Conservation (phyloP, 345 rosid species). For the Kandelia obovata region DNA sequence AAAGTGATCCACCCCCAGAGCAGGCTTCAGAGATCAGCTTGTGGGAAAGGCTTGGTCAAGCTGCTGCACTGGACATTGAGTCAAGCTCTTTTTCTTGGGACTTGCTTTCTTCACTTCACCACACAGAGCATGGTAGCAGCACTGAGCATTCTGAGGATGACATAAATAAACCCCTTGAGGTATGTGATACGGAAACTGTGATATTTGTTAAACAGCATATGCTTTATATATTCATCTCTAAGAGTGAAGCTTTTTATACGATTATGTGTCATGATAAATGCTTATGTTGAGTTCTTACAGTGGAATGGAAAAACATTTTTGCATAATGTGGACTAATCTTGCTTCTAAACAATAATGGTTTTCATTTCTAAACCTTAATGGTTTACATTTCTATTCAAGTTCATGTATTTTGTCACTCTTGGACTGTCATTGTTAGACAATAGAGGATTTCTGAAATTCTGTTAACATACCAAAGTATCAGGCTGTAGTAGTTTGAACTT, state of each 20-base stretch:
- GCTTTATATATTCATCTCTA: background rate
- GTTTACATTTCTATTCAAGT: too few species aligned
- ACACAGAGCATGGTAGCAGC: conserved; percentile 86
- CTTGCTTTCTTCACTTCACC: conserved; percentile 93
- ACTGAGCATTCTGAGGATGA: conserved; percentile 87
- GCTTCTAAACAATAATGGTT: background rate
- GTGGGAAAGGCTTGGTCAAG: conserved; percentile 95
- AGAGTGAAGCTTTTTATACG: too few species aligned
- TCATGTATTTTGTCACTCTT: too few species aligned
- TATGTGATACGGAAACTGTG: conserved; percentile 21
- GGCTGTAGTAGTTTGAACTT: conserved; percentile 4
- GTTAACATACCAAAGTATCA: background rate
- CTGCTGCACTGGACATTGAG: conserved; percentile 62
- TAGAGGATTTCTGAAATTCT: background rate
- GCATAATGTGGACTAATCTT: too few species aligned
- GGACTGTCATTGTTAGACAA: background rate
- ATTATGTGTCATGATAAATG: too few species aligned
- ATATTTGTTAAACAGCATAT: conserved; percentile 5
- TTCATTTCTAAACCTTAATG: too few species aligned
- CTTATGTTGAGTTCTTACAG: background rate
- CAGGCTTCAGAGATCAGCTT: conserved; percentile 57
- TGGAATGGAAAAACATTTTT: background rate
- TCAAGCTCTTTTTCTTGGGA: conserved; percentile 75
- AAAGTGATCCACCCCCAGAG: conserved; percentile 40
- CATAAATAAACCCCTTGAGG: conserved; percentile 85